phyloP scores from a whole-genome alignment of 2,329 filamentous ascomycete species.

The Aspergillus luchuensis region DNA sequence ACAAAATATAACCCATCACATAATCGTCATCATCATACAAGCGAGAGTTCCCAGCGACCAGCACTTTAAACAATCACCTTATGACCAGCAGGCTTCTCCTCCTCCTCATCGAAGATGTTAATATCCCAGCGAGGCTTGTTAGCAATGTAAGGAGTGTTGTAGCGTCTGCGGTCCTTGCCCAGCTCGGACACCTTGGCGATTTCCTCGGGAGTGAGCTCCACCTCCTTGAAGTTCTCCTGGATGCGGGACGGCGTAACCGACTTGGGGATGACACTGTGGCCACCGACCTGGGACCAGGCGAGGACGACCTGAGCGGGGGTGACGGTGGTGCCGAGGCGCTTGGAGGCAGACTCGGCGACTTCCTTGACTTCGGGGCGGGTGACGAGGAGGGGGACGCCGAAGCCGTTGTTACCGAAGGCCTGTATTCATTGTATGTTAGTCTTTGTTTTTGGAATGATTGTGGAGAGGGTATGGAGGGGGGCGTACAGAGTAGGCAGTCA shows the following conservation, averaged over 20 bases:
- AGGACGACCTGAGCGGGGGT: conserved; percentile 43
- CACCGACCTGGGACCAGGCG: conserved; percentile 44
- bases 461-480: not conserved
- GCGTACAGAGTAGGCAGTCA: conserved; percentile 63
- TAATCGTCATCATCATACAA: too few relatives aligned
- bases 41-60: conserved; percentile 14
- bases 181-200: conserved; percentile 38
- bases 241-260: conserved; percentile 47
- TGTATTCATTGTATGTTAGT: conserved; percentile 8
- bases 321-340: conserved; percentile 37
- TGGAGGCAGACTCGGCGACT: conserved; percentile 60
- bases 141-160: conserved; percentile 38
- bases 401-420: conserved; percentile 60
- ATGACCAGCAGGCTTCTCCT: conserved; percentile 54
- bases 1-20: too few relatives aligned
- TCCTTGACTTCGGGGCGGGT: conserved; percentile 65
- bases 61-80: conserved; percentile 47
- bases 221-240: conserved; percentile 46
- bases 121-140: conserved; percentile 59
- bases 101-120: conserved; percentile 58
- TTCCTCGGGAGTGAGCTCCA: conserved; percentile 43
- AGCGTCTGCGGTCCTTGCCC: conserved; percentile 38
- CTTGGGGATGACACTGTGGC: conserved; percentile 47
- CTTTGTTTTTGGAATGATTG: too few relatives aligned
- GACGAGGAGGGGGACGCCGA: conserved; percentile 65